phyloP scores from a whole-genome alignment of 805 yeast genomes.

The Hanseniaspora nectarophila region DNA sequence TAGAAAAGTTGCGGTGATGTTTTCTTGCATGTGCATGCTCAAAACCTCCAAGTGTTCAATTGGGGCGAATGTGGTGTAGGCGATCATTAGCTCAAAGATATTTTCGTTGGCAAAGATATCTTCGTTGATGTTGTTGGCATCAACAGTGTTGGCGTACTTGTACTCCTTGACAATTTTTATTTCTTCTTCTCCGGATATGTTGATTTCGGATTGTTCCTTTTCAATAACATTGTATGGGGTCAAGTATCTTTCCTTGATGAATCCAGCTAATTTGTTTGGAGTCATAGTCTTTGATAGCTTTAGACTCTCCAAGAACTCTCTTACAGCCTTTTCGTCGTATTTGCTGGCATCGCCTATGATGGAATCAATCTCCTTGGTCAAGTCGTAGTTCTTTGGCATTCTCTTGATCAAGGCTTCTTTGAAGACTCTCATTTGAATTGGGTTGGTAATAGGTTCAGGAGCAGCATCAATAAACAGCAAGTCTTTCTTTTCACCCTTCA shows the following conservation, averaged over 20 bases:
- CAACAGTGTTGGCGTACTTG: neutral
- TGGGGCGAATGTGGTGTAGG: conserved; percentile 1
- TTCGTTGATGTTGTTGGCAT: conserved; percentile 6
- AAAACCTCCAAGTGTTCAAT: neutral
- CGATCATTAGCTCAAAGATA: neutral
- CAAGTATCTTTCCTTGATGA: neutral
- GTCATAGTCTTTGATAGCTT: neutral
- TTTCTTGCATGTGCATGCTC: conserved; percentile 3
- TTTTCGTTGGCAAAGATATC: conserved; percentile 3
- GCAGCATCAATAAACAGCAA: neutral
- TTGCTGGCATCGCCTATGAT: neutral
- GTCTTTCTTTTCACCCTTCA: neutral
- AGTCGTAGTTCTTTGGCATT: neutral
- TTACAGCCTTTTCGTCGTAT: neutral
- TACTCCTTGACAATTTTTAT: neutral
- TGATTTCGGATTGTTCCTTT: neutral
- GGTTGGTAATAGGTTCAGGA: neutral
- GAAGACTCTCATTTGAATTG: neutral
- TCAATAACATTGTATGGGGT: neutral
- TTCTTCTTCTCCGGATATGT: neutral
- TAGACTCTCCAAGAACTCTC: neutral
- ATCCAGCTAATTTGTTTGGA: neutral
- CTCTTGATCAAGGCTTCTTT: neutral
- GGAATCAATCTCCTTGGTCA: neutral
- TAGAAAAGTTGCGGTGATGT: conserved; percentile 1